Evolutionary conservation across 2,329 filamentous ascomycete species (phyloP), one percentile per base, ranked within the genome.

Genomic region (Fusarium udum): DNA sequence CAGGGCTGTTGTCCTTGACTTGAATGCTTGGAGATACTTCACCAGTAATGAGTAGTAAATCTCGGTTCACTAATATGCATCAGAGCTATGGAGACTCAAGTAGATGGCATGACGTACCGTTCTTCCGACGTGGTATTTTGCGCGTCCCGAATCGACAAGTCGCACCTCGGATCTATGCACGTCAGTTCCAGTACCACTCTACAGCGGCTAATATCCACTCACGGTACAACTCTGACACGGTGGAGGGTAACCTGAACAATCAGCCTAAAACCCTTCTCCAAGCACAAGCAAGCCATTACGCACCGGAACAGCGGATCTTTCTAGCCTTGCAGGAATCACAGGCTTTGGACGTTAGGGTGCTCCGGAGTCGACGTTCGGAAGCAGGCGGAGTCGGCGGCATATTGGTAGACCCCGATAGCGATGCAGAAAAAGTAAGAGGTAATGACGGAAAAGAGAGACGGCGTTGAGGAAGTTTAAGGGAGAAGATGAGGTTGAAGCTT

Each of bases 251-350:
- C 75, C 74, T 77, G 46, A 6, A 16, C 4, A 20, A 22, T 45
- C 32, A 66, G 55, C 45, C 45, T 58, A 13, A 48, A 26, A 36
- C 3, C 4, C 7, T 10, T 14, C 9, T 8, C 16, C 31, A n/a
- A 9, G 6, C 4, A 14, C 31, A 13, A 12, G n/a, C 2, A 20
- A 13, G 22, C 15, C 8, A 24, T 59, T 20, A 67, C n/a, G n/a
- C n/a, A 75, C 74, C 74, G 34, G 74, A 76, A 36, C 74, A 77
- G 12, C 72, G 53, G 52, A 77, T 71, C 64, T 77, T 77, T 22
- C 74, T 62, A 24, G 49, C 34, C 55, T 77, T 77, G 67, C 75
- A 77, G 20, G 67, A 60, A 56, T 77, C 65, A 32, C 75, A 77
- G 10, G 75, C 74, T 59, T 77, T 77, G 15, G 75, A 73, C 8